These are phyloP conservation scores for Simplicillium sp. DNA, from an alignment of 2,329 filamentous ascomycete genomes.

Conservation along the genomic window DNA sequence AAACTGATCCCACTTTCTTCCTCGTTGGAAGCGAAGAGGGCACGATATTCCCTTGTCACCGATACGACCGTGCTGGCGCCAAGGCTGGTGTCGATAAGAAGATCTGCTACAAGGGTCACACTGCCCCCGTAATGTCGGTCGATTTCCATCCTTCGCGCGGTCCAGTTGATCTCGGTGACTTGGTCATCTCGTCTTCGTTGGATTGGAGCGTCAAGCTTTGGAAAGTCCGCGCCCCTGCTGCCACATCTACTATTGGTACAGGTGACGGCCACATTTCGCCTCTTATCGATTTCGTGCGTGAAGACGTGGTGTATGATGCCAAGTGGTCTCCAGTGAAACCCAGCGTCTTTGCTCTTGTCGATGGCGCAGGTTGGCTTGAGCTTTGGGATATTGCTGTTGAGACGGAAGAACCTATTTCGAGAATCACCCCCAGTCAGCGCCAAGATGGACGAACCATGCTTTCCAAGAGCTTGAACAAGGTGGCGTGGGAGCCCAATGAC, in stretches of 20 bases:
- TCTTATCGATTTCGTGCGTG: slow-evolving; percentile 80
- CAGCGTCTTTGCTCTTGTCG: slow-evolving; percentile 88
- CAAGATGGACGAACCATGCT: slow-evolving; percentile 59
- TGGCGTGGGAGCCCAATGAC: slow-evolving; percentile 87
- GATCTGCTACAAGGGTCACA: slow-evolving; percentile 81
- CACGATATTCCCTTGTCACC: slow-evolving; percentile 89
- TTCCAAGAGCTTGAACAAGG: slow-evolving; percentile 82
- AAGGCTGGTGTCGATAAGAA: slow-evolving; percentile 91
- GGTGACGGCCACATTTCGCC: slow-evolving; percentile 53
- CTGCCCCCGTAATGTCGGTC: slow-evolving; percentile 89
- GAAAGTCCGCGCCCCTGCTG: slow-evolving; percentile 79
- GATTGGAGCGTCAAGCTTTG: slow-evolving; percentile 98
- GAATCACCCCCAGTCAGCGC: slow-evolving; percentile 61
- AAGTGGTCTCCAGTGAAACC: slow-evolving; percentile 92
- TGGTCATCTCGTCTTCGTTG: slow-evolving; percentile 83
- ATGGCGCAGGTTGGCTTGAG: slow-evolving; percentile 85
- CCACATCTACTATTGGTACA: slow-evolving; percentile 51
- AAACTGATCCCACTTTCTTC: slow-evolving; percentile 95
- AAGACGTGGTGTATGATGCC: slow-evolving; percentile 95
- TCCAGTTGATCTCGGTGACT: slow-evolving; percentile 85
- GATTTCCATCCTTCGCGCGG: slow-evolving; percentile 91
- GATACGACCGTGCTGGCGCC: slow-evolving; percentile 93
- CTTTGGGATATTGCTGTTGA: slow-evolving; percentile 92
- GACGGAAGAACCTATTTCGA: slow-evolving; percentile 82
- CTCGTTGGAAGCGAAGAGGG: slow-evolving; percentile 95